Evolutionary conservation across 192 early-diverging fungal genomes (phyloP).

Genomic region (Geranomyces michiganensis): DNA sequence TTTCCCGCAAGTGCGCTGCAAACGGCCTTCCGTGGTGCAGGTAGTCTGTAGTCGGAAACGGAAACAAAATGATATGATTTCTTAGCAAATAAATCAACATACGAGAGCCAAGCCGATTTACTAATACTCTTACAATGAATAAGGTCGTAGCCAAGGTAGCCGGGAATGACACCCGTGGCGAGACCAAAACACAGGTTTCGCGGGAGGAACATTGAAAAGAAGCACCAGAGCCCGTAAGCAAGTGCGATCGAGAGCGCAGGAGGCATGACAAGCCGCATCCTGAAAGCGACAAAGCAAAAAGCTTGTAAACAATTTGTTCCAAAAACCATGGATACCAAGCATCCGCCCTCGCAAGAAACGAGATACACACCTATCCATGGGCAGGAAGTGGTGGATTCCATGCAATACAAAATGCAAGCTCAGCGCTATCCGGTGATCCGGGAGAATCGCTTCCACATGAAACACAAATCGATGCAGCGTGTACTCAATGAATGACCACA

Average conservation of each 20-base stretch:
- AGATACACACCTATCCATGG: conserved; percentile 81
- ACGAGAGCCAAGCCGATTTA: no score
- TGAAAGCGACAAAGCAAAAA: conserved; percentile 42
- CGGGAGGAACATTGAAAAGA: conserved; percentile 64
- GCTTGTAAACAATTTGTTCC: background rate
- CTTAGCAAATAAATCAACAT: background rate
- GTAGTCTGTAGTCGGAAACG: conserved; percentile 59
- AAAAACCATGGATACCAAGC: no score
- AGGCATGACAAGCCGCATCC: conserved; percentile 95
- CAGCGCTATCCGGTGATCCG: conserved; percentile 78
- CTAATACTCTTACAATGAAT: conserved; percentile 78
- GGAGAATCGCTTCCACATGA: conserved; percentile 86
- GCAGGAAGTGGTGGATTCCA: conserved; percentile 95
- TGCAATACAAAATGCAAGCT: conserved; percentile 86
- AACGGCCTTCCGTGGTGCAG: conserved; percentile 86
- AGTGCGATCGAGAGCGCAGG: conserved; percentile 77
- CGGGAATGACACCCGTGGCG: conserved; percentile 72
- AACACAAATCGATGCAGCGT: conserved; percentile 90
- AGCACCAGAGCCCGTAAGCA: conserved; percentile 61
- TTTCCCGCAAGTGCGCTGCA: conserved; percentile 72
- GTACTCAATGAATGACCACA: conserved; percentile 93
- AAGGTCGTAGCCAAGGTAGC: conserved; percentile 91
- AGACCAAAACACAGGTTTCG: conserved; percentile 66
- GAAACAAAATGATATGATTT: background rate
- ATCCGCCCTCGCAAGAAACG: background rate